Conservation (phyloP, 176 grass and related monocot species). For the Microstegium vimineum region DNA sequence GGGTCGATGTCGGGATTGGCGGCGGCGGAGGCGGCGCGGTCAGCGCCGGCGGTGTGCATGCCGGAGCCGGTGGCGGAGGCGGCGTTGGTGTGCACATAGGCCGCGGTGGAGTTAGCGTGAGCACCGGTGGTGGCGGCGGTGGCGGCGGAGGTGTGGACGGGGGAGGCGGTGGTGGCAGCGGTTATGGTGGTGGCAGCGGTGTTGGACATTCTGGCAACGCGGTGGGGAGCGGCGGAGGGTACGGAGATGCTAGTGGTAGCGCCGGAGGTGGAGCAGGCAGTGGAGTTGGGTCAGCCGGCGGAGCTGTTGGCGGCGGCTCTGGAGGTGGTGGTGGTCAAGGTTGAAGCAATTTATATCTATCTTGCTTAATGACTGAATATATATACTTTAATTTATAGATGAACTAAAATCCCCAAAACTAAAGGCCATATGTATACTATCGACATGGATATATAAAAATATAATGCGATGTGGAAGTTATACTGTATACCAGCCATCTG, state of each 20-base stretch:
- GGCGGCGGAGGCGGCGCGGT: slow-evolving; percentile 39
- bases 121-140: background rate
- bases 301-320: background rate
- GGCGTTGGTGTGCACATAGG: slow-evolving; percentile 40
- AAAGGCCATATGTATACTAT: background rate
- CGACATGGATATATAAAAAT: too few species aligned
- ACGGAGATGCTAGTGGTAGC: background rate
- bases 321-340: slow-evolving; percentile 24
- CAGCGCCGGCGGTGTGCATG: slow-evolving; percentile 13
- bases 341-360: background rate
- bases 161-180: background rate
- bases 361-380: too few species aligned
- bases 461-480: background rate
- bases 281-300: slow-evolving; percentile 5
- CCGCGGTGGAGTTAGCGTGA: slow-evolving; percentile 22
- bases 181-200: slow-evolving; percentile 12
- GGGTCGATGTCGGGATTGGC: slow-evolving; percentile 34
- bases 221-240: slow-evolving; percentile 11
- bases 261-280: slow-evolving; percentile 6
- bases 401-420: background rate
- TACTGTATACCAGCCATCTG: background rate
- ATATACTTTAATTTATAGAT: too few species aligned
- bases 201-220: background rate
- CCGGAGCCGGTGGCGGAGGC: background rate
- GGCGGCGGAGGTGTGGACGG: background rate